Percentiles rank a stretch among this genome's conserved stretches.
These are phyloP conservation scores for Bryum argenteum DNA, from an alignment of 225 moss, liverwort and hornwort species.

Conservation along the genomic window DNA sequence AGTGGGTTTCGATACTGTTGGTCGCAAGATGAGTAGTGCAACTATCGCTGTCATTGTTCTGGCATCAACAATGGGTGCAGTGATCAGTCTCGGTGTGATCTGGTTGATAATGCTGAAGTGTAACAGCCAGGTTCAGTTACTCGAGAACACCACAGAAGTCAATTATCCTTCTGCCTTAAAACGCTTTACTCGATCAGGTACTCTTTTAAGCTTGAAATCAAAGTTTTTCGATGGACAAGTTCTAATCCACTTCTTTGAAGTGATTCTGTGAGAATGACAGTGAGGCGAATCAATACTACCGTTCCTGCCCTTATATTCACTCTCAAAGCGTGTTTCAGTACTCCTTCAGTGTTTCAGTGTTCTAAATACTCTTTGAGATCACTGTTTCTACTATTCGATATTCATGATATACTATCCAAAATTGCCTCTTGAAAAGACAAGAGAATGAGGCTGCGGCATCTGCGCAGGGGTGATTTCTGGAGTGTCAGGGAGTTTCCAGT, in stretches of 20 bases:
- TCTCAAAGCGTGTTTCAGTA: conserved; percentile 2
- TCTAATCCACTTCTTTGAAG: background rate
- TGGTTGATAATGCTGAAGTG: conserved; percentile 61
- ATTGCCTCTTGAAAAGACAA: background rate
- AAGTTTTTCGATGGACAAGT: conserved; percentile 9
- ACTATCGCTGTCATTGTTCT: conserved; percentile 70
- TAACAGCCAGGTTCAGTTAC: conserved; percentile 33
- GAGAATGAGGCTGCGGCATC: conserved; percentile 12
- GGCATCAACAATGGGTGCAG: conserved; percentile 65
- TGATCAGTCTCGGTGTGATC: conserved; percentile 64
- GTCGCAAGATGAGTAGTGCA: conserved; percentile 51
- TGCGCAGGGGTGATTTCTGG: conserved; percentile 56
- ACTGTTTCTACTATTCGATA: too few relatives aligned
- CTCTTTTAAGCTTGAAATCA: background rate
- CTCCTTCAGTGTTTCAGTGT: background rate
- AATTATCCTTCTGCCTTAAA: conserved; percentile 37
- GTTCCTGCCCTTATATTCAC: conserved; percentile 10
- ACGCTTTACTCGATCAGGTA: conserved; percentile 51
- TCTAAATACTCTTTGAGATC: too few relatives aligned
- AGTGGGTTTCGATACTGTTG: conserved; percentile 43
- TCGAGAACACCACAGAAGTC: conserved; percentile 42
- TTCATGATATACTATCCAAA: too few relatives aligned
- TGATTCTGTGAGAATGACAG: conserved; percentile 21
- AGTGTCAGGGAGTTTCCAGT: conserved; percentile 66
- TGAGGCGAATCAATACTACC: background rate